A percentile compares a stretch with the other conserved stretches of the same genome.
Evolutionary conservation across 495 filamentous ascomycete species (phyloP).

Genomic region (Astrothelium subdiscretum): DNA sequence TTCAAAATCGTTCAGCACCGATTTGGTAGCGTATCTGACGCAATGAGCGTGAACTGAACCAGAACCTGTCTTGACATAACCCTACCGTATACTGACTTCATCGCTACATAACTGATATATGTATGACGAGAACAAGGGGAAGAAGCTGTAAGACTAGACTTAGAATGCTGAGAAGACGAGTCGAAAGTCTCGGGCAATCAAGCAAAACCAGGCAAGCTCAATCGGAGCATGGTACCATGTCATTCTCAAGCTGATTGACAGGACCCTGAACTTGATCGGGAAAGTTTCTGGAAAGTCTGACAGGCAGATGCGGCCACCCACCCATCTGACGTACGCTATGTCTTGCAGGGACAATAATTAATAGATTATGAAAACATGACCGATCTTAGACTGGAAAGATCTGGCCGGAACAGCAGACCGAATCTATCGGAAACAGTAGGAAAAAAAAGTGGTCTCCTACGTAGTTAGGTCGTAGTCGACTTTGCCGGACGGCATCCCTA

Average conservation of each 20-base stretch:
- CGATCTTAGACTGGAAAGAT: too few relatives aligned
- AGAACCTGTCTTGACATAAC: not conserved
- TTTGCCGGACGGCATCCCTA: conserved; percentile 56
- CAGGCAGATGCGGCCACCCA: not conserved
- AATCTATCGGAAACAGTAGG: too few relatives aligned
- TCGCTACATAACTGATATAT: conserved; percentile 64
- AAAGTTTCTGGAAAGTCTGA: not conserved
- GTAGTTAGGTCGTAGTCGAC: conserved; percentile 60
- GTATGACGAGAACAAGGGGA: conserved; percentile 64
- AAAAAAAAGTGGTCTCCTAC: too few relatives aligned
- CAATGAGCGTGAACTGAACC: not conserved
- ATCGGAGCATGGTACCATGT: not conserved
- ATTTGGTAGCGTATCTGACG: conserved; percentile 43
- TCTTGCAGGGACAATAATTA: not conserved
- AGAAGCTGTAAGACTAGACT: conserved; percentile 43
- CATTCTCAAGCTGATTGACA: too few relatives aligned
- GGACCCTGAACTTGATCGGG: not conserved
- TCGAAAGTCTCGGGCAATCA: not conserved
- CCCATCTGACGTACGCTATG: not conserved
- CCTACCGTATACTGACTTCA: conserved; percentile 37
- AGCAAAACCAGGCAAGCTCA: not conserved
- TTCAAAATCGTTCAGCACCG: conserved; percentile 60
- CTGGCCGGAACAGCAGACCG: too few relatives aligned
- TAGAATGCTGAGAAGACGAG: conserved; percentile 1
- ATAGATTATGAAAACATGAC: too few relatives aligned